phyloP scores from a whole-genome alignment of 2,329 filamentous ascomycete genomes.

The Xylaria sp. region DNA sequence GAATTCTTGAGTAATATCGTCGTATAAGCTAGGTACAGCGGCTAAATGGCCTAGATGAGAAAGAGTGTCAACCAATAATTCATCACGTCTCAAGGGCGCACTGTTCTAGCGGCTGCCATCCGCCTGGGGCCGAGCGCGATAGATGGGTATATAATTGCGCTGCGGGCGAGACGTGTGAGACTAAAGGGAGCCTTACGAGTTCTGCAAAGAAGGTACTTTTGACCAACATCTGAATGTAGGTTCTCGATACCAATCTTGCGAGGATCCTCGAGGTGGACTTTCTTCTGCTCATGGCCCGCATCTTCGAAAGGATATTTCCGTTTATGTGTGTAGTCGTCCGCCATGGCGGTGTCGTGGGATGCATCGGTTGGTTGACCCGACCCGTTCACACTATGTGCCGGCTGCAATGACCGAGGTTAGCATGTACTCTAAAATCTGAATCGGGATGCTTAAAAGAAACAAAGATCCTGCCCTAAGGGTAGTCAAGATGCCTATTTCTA shows the following conservation, averaged over 20 bases:
- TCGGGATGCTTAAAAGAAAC: too few relatives aligned
- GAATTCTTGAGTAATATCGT: slow-evolving; percentile 64
- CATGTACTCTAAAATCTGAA: background rate
- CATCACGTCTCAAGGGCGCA: slow-evolving; percentile 30
- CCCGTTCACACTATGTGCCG: slow-evolving; percentile 37
- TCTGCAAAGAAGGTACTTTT: slow-evolving; percentile 69
- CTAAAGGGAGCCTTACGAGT: slow-evolving; percentile 64
- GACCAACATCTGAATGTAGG: slow-evolving; percentile 67
- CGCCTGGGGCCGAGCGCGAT: slow-evolving; percentile 23
- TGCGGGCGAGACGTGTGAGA: slow-evolving; percentile 38
- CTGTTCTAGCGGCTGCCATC: slow-evolving; percentile 12
- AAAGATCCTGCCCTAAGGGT: background rate
- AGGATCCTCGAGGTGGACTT: slow-evolving; percentile 61
- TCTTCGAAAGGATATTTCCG: slow-evolving; percentile 64
- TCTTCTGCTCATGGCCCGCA: slow-evolving; percentile 60
- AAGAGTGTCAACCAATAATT: slow-evolving; percentile 48
- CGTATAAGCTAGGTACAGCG: slow-evolving; percentile 51
- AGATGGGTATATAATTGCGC: slow-evolving; percentile 25
- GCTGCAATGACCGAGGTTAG: slow-evolving; percentile 25
- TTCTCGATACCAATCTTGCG: slow-evolving; percentile 64
- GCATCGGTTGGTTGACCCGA: slow-evolving; percentile 40
- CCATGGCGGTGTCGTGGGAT: slow-evolving; percentile 47
- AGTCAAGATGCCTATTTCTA: background rate
- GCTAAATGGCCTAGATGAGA: slow-evolving; percentile 51
- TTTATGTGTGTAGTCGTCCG: slow-evolving; percentile 61